Base-by-base conservation (phyloP, 2,329 filamentous ascomycete species). In the Trichoderma asperellum region DNA sequence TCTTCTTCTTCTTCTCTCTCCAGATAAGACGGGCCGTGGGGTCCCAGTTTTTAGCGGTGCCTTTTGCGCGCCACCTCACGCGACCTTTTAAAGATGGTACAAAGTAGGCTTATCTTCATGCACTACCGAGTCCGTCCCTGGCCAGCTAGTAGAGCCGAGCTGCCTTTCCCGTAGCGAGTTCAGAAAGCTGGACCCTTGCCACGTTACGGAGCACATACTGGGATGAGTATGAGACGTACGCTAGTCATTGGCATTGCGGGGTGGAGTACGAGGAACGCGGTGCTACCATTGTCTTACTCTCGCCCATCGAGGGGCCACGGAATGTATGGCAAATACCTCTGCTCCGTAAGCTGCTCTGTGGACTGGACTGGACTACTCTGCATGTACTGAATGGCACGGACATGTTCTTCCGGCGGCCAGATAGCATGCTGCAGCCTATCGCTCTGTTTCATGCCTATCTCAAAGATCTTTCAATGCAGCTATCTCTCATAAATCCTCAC, bases 61-160 rank as follows among this genome's bases (percentile, higher is more conserved):
- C 21, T 34, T 61, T 32, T 40, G 65, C 40, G 43, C 34, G 47
- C 65, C 57, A 53, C 29, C 64, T 60, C 65, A 61, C 65, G 65
- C 65, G 57, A 61, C 65, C 57, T 24, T 14, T 12, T 43, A n/a
- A 34, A 35, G 21, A 27, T 16, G 5, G 49, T 56, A 12, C 24
- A 21, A 16, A 27, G 47, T 12, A 52, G 63, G 64, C 56, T 68
- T 68, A 68, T 60, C 64, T 60, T 40, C 14, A 34, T 58, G 56
- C 55, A 32, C 40, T 52, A 67, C 55, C 32, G 21, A 47, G 56
- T 5, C 12, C 34, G 16, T 43, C 43, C 10, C 43, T 14, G 21
- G n/a, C 43, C n/a, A 49, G 43, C n/a, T 49, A 49, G 43, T 49
- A 21, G 43, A 49, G 47, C 29, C 43, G 43, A 32, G 18, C 34